A percentile compares a stretch with the other conserved stretches of the same genome.
Conservation (phyloP, 1,139 yeast genomes). For the Taphrina betulina region DNA sequence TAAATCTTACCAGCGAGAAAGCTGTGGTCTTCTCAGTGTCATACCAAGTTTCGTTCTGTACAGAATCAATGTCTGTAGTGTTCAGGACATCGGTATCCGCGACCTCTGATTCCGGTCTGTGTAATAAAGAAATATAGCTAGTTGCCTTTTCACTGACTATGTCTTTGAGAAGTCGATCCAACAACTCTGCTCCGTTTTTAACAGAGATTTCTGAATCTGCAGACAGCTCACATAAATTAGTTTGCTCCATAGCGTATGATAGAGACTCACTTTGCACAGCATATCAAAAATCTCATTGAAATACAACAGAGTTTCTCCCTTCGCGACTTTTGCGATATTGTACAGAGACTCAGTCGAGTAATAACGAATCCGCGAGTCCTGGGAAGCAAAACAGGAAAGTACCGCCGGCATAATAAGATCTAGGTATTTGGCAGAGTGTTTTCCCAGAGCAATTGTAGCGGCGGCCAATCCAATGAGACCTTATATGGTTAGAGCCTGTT, state of each 20-base stretch:
- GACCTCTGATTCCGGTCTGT: background rate
- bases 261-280: constrained; percentile 55
- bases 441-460: constrained; percentile 74
- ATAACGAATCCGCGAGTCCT: constrained; percentile 91
- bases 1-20: constrained; percentile 80
- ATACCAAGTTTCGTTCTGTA: constrained; percentile 35
- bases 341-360: constrained; percentile 96
- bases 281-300: constrained; percentile 95
- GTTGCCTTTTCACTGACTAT: constrained; percentile 95
- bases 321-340: constrained; percentile 93
- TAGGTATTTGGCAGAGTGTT: constrained; percentile 56
- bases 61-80: constrained; percentile 38
- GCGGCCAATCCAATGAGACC: constrained; percentile 77
- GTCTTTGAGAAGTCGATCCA: constrained; percentile 80
- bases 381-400: constrained; percentile 92
- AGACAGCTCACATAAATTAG: constrained; percentile 52
- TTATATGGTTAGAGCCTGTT: background rate
- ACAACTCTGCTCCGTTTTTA: constrained; percentile 90
- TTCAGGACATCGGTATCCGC: background rate
- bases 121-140: constrained; percentile 65
- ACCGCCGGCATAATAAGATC: constrained; percentile 91
- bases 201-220: constrained; percentile 92
- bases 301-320: constrained; percentile 87
- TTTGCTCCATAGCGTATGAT: background rate
- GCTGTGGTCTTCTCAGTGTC: constrained; percentile 50